Conservation (phyloP, 257 asterid genomes). For the Nicotiana noctiflora region DNA sequence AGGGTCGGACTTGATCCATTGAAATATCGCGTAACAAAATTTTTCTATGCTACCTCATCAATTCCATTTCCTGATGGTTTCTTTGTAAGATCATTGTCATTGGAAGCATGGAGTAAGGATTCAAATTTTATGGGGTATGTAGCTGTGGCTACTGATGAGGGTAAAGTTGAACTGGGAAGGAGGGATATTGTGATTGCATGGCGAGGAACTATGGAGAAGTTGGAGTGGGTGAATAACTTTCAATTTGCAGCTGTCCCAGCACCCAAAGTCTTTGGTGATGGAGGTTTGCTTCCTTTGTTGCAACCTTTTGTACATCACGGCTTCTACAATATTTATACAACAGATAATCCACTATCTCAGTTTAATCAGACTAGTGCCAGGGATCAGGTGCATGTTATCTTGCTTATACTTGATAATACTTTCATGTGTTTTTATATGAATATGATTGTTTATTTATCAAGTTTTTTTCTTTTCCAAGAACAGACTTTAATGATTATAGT, state of each 20-base stretch:
- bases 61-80: slow-evolving; percentile 55
- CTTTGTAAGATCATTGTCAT: slow-evolving; percentile 44
- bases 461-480: neutral
- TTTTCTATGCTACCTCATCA: slow-evolving; percentile 56
- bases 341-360: slow-evolving; percentile 53
- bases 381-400: slow-evolving; percentile 39
- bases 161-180: too few species aligned
- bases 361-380: slow-evolving; percentile 58
- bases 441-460: neutral
- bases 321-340: too few species aligned
- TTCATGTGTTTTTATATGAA: neutral
- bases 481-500: neutral
- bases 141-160: too few species aligned
- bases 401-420: neutral
- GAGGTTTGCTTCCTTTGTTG: too few species aligned
- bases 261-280: too few species aligned
- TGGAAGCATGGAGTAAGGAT: slow-evolving; percentile 76
- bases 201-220: too few species aligned
- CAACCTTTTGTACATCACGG: too few species aligned
- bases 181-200: too few species aligned
- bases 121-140: slow-evolving; percentile 85
- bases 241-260: too few species aligned
- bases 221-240: too few species aligned
- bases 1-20: slow-evolving; percentile 43
- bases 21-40: slow-evolving; percentile 52